Percentiles rank a stretch among this genome's conserved stretches.
Conservation (phyloP, 371 early-diverging fungal species). For the Rhizopus microsporus region DNA sequence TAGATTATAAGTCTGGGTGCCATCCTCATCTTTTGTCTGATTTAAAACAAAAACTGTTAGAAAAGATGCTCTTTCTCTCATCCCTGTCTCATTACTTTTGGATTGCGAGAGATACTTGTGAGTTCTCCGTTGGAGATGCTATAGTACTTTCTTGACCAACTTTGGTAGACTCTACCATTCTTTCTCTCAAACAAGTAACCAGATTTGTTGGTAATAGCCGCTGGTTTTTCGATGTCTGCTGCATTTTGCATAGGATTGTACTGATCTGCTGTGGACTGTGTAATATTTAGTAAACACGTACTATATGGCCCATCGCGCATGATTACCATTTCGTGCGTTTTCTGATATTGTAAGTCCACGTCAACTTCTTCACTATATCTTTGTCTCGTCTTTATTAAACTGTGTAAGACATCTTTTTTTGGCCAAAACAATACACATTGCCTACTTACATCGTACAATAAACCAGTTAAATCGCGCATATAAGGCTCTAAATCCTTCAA, state of each 20-base stretch:
- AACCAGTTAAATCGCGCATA: conserved; percentile 72
- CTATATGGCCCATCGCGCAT: background rate
- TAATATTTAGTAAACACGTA: background rate
- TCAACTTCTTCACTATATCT: conserved; percentile 40
- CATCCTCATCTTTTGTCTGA: conserved; percentile 43
- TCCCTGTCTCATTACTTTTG: conserved; percentile 38
- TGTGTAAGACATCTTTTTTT: background rate
- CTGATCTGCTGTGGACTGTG: conserved; percentile 28
- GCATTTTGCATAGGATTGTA: conserved; percentile 34
- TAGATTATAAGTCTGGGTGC: conserved; percentile 55
- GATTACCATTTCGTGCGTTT: conserved; percentile 30
- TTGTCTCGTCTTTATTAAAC: conserved; percentile 35
- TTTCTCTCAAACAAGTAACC: conserved; percentile 80
- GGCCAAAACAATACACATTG: background rate
- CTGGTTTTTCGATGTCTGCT: conserved; percentile 2
- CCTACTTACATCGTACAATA: conserved; percentile 37
- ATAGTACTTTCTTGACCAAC: conserved; percentile 78
- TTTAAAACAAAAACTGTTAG: background rate
- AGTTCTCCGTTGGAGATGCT: conserved; percentile 67
- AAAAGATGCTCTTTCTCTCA: background rate
- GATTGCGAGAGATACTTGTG: conserved; percentile 50
- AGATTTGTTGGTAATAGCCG: conserved; percentile 36
- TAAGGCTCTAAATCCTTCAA: conserved; percentile 76
- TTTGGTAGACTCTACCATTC: conserved; percentile 67
- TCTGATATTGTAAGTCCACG: conserved; percentile 37